Base-by-base conservation (phyloP, 352 stramenopile genomes). In the Phytophthora chlamydospora region DNA sequence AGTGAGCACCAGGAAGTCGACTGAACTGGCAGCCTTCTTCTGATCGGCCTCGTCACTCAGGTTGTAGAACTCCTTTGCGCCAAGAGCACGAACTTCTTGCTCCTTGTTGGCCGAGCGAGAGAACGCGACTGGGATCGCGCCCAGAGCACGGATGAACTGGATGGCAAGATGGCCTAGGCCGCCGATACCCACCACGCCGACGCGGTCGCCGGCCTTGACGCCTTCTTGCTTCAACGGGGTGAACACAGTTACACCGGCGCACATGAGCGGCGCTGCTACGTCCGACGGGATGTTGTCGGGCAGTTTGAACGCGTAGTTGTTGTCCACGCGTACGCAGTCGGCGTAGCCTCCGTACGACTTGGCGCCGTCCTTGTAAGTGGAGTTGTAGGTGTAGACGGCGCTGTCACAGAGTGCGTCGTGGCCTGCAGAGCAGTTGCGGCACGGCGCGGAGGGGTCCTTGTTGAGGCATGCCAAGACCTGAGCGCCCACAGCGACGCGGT, bases 61-160 rank as follows among this genome's bases (percentile, higher is more conserved):
- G 12, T 58, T 61, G 53, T 53, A 61, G 33, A 53, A 61, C 33
- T 61, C 53, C 9, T 31, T 19, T 10, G 51, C 51, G 16, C 51
- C 51, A 7, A 59, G 51, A 36, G 51, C 39, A 16, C 31, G 40
- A 9, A 59, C 14, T n/a, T 51, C 40, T 19, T 59, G 40, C n/a
- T 61, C 53, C 27, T 61, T 61, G 17, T 24, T 61, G 13, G 40
- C 19, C 16, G 51, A 59, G n/a, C 51, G 40, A 6, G 52, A 61
- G 41, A 61, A 61, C 4, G 52, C 53, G 5, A 51, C 21, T 2
- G 41, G 52, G 11, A 7, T 52, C 1, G 43, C 53, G 13, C 33
- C 53, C 8, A 54, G 33, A 2, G 53, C 53, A 3, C 53, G 53
- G 6, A 62, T 62, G 34, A 62, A 62, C 43, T 62, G 43, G 3